Evolutionary conservation across 192 early-diverging fungal genomes (phyloP).

Genomic region (Haplosporangium gracile): DNA sequence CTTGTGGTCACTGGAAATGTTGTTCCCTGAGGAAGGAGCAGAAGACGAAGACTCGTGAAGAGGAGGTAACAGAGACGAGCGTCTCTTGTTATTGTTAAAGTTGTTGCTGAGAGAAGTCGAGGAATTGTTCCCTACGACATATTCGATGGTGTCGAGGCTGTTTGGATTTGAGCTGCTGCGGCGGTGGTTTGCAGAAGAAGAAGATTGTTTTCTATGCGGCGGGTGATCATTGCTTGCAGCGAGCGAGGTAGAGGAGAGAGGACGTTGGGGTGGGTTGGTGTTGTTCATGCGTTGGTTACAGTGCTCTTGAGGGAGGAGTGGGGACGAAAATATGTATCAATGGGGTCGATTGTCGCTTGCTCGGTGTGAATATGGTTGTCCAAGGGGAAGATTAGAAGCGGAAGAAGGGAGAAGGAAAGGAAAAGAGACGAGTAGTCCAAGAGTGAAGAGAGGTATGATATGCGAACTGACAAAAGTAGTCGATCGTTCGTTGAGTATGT

Average conservation of each 20-base stretch:
- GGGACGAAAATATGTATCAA: neutral
- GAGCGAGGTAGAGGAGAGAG: neutral
- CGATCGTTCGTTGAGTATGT: neutral
- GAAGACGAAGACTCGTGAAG: neutral
- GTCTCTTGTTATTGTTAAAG: neutral
- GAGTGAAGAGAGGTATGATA: neutral
- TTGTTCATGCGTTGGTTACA: conserved; percentile 38
- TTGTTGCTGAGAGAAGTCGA: conserved; percentile 2
- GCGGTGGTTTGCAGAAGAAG: conserved; percentile 1
- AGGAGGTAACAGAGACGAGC: neutral
- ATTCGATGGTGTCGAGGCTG: conserved; percentile 10
- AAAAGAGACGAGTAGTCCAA: neutral
- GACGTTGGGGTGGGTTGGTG: conserved; percentile 8
- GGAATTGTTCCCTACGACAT: neutral
- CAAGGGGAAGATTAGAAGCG: too few relatives aligned
- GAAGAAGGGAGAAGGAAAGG: neutral
- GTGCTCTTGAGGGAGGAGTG: neutral
- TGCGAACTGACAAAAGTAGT: neutral
- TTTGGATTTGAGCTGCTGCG: neutral
- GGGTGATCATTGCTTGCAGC: conserved; percentile 24
- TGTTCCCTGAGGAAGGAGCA: neutral
- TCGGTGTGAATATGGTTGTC: too few relatives aligned
- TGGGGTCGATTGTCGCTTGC: too few relatives aligned
- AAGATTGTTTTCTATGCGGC: conserved; percentile 8
- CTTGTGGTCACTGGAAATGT: neutral